phyloP scores from a whole-genome alignment of 345 rosid species.

The Theobroma cacao region DNA sequence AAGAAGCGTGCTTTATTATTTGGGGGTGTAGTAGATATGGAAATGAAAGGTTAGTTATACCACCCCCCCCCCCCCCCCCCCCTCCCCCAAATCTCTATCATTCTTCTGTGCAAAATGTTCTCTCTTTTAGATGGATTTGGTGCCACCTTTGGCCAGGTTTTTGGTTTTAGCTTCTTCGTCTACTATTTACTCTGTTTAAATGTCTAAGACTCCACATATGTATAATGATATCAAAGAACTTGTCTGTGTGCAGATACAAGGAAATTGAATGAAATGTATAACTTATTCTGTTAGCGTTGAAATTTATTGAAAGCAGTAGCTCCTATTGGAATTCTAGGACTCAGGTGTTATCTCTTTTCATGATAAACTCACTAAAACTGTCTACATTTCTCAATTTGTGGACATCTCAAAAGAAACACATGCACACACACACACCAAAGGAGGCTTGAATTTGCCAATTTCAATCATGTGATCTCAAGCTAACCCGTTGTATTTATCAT shows the following conservation, averaged over 20 bases:
- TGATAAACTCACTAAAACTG: not conserved
- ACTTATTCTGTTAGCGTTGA: not conserved
- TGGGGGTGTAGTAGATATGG: slow-evolving; percentile 98
- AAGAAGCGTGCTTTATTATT: slow-evolving; percentile 91
- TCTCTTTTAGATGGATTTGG: not conserved
- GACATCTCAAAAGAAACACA: not conserved
- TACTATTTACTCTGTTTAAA: not conserved
- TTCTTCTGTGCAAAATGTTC: not conserved
- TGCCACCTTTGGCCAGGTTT: slow-evolving; percentile 1
- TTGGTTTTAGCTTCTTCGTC: not conserved
- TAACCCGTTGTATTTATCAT: not conserved
- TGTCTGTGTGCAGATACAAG: not conserved
- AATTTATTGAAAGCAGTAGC: not conserved
- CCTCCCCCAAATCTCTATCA: not conserved
- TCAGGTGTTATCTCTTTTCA: not conserved
- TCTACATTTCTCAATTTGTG: not conserved
- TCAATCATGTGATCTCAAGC: not conserved
- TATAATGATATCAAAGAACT: not conserved
- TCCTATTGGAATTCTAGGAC: not conserved
- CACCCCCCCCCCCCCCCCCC: no score
- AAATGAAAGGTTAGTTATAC: slow-evolving; percentile 80
- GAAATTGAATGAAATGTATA: not conserved
- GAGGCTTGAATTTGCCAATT: not conserved
- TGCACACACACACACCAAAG: not conserved
- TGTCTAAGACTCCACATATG: not conserved